Evolutionary conservation across 73 alveolate species (phyloP), one percentile per base, ranked within the genome.

Genomic region (Diophrys appendiculata): DNA sequence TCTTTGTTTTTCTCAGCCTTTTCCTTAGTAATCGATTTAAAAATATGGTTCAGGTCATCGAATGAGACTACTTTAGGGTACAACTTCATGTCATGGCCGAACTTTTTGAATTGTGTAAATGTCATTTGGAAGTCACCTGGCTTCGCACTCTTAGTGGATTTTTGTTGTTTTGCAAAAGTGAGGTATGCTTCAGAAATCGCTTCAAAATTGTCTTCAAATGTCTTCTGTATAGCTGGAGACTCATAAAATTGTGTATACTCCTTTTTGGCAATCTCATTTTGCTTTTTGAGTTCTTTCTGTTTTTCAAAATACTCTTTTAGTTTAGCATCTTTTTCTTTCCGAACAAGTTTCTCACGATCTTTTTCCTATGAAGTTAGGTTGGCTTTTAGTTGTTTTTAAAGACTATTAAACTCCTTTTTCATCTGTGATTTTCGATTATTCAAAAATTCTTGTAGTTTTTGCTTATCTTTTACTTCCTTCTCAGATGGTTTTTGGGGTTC

Each of bases 361-460:
- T 2, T 33, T n/a, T 70, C 78, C 18, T 70, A 64, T 30, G 31
- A 64, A 70, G 78, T 70, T 1, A 70, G 22, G 11, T 70, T 70
- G 3, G 54, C 64, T 70, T 70, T 70, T 33, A 64, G 31, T 26
- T 29, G 64, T 31, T 70, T 70, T 1, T 64, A 29, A 3, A 70
- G 26, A 13, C n/a, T 26, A 2, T 34, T 33, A 30, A 70, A 70
- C n/a, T 70, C 78, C 67, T 70, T 70, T 5, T 22, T 30, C 78
- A 70, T 70, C 55, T 70, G 78, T 31, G 29, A 28, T 29, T 70
- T 33, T 70, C 78, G n/a, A n/a, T 70, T 70, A 24, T 31, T 70
- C 2, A 70, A n/a, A n/a, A 70, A 70, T 31, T 70, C 78, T 3
- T 27, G 1, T 29, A 31, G 3, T 33, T 70, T 70, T 2, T 29